phyloP scores from a whole-genome alignment of 768 basidiomycete genomes.

The Agaricus bisporus region DNA sequence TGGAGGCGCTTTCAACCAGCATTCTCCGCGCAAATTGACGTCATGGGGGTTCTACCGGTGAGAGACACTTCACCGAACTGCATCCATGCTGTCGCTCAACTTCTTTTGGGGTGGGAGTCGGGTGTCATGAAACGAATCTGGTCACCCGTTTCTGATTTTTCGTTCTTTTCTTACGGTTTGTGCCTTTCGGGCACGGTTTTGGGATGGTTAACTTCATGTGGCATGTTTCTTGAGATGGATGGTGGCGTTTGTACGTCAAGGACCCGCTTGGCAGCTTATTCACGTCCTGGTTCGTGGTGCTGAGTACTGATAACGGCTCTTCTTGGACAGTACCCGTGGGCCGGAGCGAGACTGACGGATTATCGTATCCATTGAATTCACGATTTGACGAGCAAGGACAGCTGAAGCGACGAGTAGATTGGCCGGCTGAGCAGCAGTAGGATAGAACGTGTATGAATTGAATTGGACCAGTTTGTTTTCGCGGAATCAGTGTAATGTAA shows the following conservation, averaged over 20 bases:
- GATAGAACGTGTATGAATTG: background rate
- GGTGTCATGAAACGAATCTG: background rate
- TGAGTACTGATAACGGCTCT: conserved; percentile 22
- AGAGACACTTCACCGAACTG: too few relatives aligned
- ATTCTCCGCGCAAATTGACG: background rate
- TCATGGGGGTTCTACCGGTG: too few relatives aligned
- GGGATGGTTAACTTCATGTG: background rate
- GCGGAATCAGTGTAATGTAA: background rate
- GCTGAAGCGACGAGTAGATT: conserved; percentile 60
- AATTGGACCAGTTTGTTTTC: background rate
- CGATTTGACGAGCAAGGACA: conserved; percentile 67
- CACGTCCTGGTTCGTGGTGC: background rate
- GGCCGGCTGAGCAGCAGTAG: conserved; percentile 64
- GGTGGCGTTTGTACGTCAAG: conserved; percentile 1
- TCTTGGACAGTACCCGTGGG: conserved; percentile 47
- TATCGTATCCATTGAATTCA: conserved; percentile 62
- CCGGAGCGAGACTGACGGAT: conserved; percentile 46
- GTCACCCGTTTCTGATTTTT: conserved; percentile 1
- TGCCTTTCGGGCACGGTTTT: background rate
- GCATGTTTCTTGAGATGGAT: background rate
- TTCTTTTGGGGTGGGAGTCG: conserved; percentile 10
- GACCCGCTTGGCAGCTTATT: background rate
- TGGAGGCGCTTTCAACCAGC: background rate
- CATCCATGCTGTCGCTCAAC: background rate
- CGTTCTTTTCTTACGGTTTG: background rate